A percentile compares a stretch with the other conserved stretches of the same genome.
phyloP scores from a whole-genome alignment of 768 basidiomycete species.

The Phanerochaete sordida region DNA sequence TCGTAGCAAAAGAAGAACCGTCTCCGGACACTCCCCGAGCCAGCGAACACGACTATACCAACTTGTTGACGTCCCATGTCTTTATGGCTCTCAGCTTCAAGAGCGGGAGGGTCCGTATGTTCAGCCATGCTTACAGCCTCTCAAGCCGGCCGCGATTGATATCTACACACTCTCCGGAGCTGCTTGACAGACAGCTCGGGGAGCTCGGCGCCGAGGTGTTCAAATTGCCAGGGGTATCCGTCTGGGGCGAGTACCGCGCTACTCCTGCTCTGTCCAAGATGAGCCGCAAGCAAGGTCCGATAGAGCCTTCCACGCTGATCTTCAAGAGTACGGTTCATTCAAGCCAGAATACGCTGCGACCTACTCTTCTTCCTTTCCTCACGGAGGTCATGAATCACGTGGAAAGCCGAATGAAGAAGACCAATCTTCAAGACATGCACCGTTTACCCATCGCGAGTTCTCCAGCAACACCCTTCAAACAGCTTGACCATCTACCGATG shows the following conservation, averaged over 20 bases:
- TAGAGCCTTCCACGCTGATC: constrained; percentile 59
- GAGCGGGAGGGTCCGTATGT: constrained; percentile 80
- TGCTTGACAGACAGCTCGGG: constrained; percentile 51
- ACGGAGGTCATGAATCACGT: constrained; percentile 69
- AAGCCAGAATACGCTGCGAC: constrained; percentile 80
- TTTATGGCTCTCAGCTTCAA: constrained; percentile 70
- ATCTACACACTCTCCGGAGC: constrained; percentile 33
- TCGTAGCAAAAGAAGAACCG: constrained; percentile 10
- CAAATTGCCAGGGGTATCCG: constrained; percentile 71
- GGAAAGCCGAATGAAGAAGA: constrained; percentile 64
- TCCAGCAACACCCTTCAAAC: not conserved
- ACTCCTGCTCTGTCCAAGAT: constrained; percentile 42
- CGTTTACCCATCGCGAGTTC: not conserved
- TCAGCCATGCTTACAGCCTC: constrained; percentile 43
- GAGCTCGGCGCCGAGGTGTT: constrained; percentile 59
- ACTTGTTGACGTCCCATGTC: constrained; percentile 55
- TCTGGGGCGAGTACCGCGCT: constrained; percentile 80
- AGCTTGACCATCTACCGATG: not conserved
- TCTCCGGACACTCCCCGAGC: not conserved
- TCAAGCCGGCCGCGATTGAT: constrained; percentile 36
- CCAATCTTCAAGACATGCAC: constrained; percentile 29
- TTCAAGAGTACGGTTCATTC: constrained; percentile 89
- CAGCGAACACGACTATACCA: constrained; percentile 24
- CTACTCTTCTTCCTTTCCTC: constrained; percentile 82
- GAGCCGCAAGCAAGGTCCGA: constrained; percentile 17